Evolutionary conservation across 768 basidiomycete genomes (phyloP).

Genomic region (Podaxis rugospora): DNA sequence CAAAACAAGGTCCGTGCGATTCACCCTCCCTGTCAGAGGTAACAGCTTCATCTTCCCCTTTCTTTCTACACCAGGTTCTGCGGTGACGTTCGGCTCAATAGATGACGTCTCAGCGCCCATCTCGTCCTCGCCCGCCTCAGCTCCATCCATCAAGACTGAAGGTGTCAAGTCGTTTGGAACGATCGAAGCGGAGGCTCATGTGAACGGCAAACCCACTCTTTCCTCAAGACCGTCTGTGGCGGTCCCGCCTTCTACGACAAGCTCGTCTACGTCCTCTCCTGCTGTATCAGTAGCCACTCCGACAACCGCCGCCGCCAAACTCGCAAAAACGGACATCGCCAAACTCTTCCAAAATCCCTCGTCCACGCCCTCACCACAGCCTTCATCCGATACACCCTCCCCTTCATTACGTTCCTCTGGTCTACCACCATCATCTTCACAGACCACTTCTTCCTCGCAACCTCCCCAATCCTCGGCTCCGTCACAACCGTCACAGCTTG

Average conservation of each 20-base stretch:
- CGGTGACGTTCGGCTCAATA: constrained; percentile 88
- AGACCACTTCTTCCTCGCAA: constrained; percentile 25
- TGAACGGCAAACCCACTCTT: constrained; percentile 60
- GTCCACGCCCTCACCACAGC: constrained; percentile 45
- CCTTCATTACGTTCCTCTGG: constrained; percentile 51
- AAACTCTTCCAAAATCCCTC: constrained; percentile 60
- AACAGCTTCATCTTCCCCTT: constrained; percentile 12
- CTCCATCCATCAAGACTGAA: constrained; percentile 63
- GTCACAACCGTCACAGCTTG: constrained; percentile 42
- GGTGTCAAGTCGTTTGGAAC: constrained; percentile 81
- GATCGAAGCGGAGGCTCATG: constrained; percentile 48
- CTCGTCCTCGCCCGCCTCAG: constrained; percentile 76
- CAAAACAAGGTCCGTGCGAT: constrained; percentile 59
- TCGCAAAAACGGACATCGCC: constrained; percentile 47
- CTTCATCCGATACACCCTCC: constrained; percentile 52
- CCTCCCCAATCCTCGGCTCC: constrained; percentile 29
- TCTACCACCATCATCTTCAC: constrained; percentile 38
- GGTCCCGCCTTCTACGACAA: constrained; percentile 22
- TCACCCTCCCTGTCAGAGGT: constrained; percentile 3
- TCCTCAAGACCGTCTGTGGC: constrained; percentile 32
- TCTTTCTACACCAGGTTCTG: constrained; percentile 39
- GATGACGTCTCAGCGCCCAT: constrained; percentile 75
- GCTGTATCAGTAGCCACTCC: constrained; percentile 29
- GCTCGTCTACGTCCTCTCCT: constrained; percentile 35
- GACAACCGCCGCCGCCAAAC: constrained; percentile 28